These are phyloP conservation scores for Rhodofomes roseus DNA, from an alignment of 1,284 basidiomycete species.

Conservation along the genomic window DNA sequence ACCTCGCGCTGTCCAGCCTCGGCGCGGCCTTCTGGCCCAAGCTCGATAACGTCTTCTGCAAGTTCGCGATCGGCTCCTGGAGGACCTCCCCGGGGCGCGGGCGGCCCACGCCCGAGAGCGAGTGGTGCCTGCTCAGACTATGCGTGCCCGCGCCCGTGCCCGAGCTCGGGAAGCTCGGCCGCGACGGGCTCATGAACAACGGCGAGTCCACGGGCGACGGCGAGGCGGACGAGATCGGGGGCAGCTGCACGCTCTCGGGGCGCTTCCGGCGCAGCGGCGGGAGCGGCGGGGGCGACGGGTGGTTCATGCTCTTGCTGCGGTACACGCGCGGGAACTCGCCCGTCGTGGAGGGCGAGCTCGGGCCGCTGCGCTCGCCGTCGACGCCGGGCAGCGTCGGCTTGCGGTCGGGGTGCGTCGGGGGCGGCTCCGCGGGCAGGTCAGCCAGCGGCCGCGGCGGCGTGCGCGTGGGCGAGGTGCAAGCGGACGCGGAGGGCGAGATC, in stretches of 20 bases:
- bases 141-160: slow-evolving; percentile 1
- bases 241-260: slow-evolving; percentile 62
- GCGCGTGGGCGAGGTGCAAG: slow-evolving; percentile 17
- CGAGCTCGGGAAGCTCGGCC: slow-evolving; percentile 5
- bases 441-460: slow-evolving; percentile 20
- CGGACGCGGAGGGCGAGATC: slow-evolving; percentile 7
- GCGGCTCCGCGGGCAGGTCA: slow-evolving; percentile 32
- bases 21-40: slow-evolving; percentile 47
- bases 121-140: slow-evolving; percentile 35
- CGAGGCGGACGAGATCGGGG: slow-evolving; percentile 21
- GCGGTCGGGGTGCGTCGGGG: slow-evolving; percentile 59
- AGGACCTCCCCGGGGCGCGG: slow-evolving; percentile 14
- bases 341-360: slow-evolving; percentile 17
- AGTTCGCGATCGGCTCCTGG: slow-evolving; percentile 28
- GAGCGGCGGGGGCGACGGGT: slow-evolving; percentile 39
- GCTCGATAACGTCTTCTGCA: slow-evolving; percentile 45
- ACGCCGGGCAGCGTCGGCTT: slow-evolving; percentile 27
- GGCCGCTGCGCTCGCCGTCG: slow-evolving; percentile 16
- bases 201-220: slow-evolving; percentile 12
- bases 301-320: slow-evolving; percentile 56
- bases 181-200: slow-evolving; percentile 13
- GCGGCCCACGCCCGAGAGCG: slow-evolving; percentile 19
- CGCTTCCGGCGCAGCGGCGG: slow-evolving; percentile 46
- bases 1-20: slow-evolving; percentile 48
- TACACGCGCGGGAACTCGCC: slow-evolving; percentile 35